Base-by-base conservation (phyloP, 768 basidiomycete species). In the Russula griseocarnosa region DNA sequence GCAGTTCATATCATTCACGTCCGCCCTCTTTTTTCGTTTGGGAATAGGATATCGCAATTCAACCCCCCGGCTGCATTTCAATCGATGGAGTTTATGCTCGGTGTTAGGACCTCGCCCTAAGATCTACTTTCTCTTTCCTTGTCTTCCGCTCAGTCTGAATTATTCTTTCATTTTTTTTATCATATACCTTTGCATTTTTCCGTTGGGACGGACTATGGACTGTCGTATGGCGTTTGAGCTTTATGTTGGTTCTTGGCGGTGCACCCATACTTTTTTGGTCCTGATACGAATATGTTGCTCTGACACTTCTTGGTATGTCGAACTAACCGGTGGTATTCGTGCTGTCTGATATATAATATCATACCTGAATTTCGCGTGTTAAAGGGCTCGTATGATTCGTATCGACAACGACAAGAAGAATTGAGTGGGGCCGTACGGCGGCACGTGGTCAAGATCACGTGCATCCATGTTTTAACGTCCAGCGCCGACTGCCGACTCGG, bases 31-130 rank as follows among this genome's bases (percentile, higher is more conserved):
- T 47, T 47, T 10, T 47, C 4, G 20, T 34, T 16, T 16, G 62
- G 55, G 46, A 11, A 44, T 54, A 68, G 67, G 67, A 40, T 64
- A 26, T 53, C 67, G 18, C 67, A 69, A 46, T 67, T 67, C 26
- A 63, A 63, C 22, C 67, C 67, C 0, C 52, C 58, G 1, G 63
- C 63, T 47, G 63, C 66, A 11, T 67, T 67, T 38, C 66, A 67
- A 44, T 52, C 63, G 20, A 61, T 67, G 66, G 26, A 67, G n/a
- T 67, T 53, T 46, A 6, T 67, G 20, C 58, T 67, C 1, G 63
- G 66, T 13, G 16, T 30, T 20, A 58, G 66, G 59, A 0, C 34
- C 9, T 28, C 54, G 16, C 58, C 66, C 8, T 67, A 40, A 32
- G 24, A 22, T 22, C 49, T 20, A 9, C 6, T 36, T 36, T 49